These are phyloP conservation scores for Aotearoamyces nothofagi DNA, from an alignment of 2,329 filamentous ascomycete genomes.

Conservation along the genomic window DNA sequence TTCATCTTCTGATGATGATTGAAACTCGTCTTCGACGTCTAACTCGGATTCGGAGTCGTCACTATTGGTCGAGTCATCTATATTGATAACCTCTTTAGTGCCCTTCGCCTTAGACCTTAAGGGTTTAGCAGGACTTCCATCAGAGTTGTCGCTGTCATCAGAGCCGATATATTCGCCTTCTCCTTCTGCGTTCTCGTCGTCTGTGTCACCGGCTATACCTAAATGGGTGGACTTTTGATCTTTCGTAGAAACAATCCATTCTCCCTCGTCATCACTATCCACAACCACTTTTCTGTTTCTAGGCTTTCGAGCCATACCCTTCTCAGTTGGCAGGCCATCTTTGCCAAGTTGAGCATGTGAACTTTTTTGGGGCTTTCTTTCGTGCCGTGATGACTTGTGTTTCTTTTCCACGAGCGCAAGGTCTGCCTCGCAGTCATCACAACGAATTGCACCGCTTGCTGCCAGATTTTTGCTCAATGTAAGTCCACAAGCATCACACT, in stretches of 20 bases:
- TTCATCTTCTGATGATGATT: constrained; percentile 23
- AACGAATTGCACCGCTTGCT: constrained; percentile 37
- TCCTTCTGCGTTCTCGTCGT: constrained; percentile 78
- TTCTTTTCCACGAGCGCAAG: constrained; percentile 44
- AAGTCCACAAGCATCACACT: constrained; percentile 19
- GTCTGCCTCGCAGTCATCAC: constrained; percentile 61
- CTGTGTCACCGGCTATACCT: constrained; percentile 68
- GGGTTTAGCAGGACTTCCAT: constrained; percentile 14
- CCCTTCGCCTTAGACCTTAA: constrained; percentile 16
- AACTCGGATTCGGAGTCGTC: constrained; percentile 22
- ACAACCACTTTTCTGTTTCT: constrained; percentile 40
- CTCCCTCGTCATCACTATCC: constrained; percentile 48
- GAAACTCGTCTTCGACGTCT: constrained; percentile 18
- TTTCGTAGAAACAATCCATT: constrained; percentile 62
- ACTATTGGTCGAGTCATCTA: constrained; percentile 14
- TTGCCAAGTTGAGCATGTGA: constrained; percentile 23
- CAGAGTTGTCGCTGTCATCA: constrained; percentile 29
- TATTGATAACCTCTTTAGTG: constrained; percentile 14
- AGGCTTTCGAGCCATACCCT: constrained; percentile 22
- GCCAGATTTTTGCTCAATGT: constrained; percentile 15
- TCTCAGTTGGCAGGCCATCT: constrained; percentile 19
- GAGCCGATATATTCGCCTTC: constrained; percentile 66
- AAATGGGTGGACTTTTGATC: constrained; percentile 45
- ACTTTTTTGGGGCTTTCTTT: constrained; percentile 17
- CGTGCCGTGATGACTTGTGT: constrained; percentile 22